A percentile compares a stretch with the other conserved stretches of the same genome.
Evolutionary conservation across 306 rosid genomes (phyloP).

Genomic region (Canavalia ensiformis): DNA sequence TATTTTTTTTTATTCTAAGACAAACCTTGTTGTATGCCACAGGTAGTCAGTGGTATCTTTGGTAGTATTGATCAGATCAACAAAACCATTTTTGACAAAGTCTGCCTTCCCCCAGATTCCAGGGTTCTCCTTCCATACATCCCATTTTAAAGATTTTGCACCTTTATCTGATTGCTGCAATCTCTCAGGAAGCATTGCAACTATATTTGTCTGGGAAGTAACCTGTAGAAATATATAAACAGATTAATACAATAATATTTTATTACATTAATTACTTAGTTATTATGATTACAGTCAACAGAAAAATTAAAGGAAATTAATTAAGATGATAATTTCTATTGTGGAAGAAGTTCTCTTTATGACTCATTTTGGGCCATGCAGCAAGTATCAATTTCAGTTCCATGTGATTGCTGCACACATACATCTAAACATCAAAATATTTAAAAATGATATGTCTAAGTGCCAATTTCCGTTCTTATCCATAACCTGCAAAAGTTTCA

Average conservation of each 20-base stretch:
- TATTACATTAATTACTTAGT: slow-evolving; percentile 7
- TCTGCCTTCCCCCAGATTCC: slow-evolving; percentile 91
- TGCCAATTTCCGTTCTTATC: not conserved
- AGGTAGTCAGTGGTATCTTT: slow-evolving; percentile 93
- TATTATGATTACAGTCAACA: slow-evolving; percentile 9
- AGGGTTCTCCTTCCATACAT: slow-evolving; percentile 72
- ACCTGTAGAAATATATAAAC: slow-evolving; percentile 63
- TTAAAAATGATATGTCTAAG: slow-evolving; percentile 11
- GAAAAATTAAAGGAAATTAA: not conserved
- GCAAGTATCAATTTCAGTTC: slow-evolving; percentile 34
- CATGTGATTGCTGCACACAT: not conserved
- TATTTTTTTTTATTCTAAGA: slow-evolving; percentile 21
- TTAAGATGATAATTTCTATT: slow-evolving; percentile 8
- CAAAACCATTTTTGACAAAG: slow-evolving; percentile 75
- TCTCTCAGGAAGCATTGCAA: slow-evolving; percentile 78
- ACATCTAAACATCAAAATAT: slow-evolving; percentile 15
- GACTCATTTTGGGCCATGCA: not conserved
- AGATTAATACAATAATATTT: slow-evolving; percentile 2
- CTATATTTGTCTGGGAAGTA: slow-evolving; percentile 63
- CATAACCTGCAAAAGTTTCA: slow-evolving; percentile 3
- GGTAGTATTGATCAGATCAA: slow-evolving; percentile 92
- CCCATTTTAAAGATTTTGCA: slow-evolving; percentile 69
- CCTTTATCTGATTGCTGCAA: slow-evolving; percentile 66
- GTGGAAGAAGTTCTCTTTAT: slow-evolving; percentile 13
- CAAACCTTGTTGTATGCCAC: slow-evolving; percentile 94